Base-by-base conservation (phyloP, 257 asterid species). In the Plantago ovata region DNA sequence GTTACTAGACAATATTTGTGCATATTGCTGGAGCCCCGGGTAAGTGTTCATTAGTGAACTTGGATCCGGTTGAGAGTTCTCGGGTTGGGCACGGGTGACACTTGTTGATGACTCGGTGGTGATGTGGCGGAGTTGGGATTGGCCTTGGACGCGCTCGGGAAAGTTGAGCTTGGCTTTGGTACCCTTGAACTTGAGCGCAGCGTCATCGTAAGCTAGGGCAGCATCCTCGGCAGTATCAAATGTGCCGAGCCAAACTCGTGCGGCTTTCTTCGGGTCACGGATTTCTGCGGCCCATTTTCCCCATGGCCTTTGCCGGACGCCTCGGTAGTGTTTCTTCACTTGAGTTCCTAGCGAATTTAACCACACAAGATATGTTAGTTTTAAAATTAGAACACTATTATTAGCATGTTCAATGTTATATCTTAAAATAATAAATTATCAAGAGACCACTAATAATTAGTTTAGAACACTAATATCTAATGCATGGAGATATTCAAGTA, bases 201-300 rank as follows among this genome's bases (percentile, higher is more conserved):
- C 95, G 0, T 84, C 91, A 55, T 87, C 95, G 83, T 87, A 87
- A n/a, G 95, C 95, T 46, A 84, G 75, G 7, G 96, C 96, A 3
- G 96, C 96, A 44, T 73, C 92, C 80, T 87, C 96, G 1, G 94
- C 96, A 20, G 94, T 84, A 52, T 82, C 89, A 62, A 87, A 87
- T 0, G 96, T 87, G 3, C 96, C 96, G 0, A 88, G 81, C 96
- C 96, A 88, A 0, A 85, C 95, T 0, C 96, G 78, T 4, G 95
- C 94, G 3, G 93, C 95, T 67, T 88, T 88, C 40, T 75, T 78
- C 0, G 96, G 96, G 36, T 88, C 94, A 0, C 96, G 76, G 21
- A 87, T 87, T 61, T 87, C 96, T 0, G 96, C 96, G 0, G 96
- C 94, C 96, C 96, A 87, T 72, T 87, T 87, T 4, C 94, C 96